Percentiles rank a stretch among this genome's conserved stretches.
Evolutionary conservation across 495 filamentous ascomycete species (phyloP).

Genomic region (Pyronema domesticum): DNA sequence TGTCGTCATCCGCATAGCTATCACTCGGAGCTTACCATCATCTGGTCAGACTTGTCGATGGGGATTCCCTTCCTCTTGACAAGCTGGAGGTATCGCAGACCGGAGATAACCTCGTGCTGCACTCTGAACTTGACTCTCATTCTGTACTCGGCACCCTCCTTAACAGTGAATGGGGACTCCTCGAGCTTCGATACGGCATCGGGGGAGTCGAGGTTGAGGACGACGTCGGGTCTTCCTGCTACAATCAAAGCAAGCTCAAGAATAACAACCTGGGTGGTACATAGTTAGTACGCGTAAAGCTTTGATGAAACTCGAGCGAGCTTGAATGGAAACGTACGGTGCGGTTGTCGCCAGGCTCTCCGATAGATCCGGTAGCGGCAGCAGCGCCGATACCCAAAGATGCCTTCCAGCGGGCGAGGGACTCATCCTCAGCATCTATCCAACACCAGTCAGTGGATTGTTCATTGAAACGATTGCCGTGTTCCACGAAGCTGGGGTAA

Average conservation of each 20-base stretch:
- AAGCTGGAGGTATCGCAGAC: slow-evolving; percentile 84
- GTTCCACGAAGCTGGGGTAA: slow-evolving; percentile 4
- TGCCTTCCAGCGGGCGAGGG: slow-evolving; percentile 89
- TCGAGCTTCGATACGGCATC: slow-evolving; percentile 55
- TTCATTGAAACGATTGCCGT: background rate
- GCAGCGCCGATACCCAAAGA: slow-evolving; percentile 66
- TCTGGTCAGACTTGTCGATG: slow-evolving; percentile 81
- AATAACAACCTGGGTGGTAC: slow-evolving; percentile 45
- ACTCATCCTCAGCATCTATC: slow-evolving; percentile 60
- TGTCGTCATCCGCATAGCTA: slow-evolving; percentile 21
- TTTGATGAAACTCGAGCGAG: slow-evolving; percentile 36
- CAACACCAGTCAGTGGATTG: too few species aligned
- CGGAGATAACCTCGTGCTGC: slow-evolving; percentile 83
- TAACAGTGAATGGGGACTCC: slow-evolving; percentile 84
- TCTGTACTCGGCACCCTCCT: slow-evolving; percentile 78
- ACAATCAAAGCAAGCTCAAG: slow-evolving; percentile 70
- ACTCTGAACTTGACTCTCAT: slow-evolving; percentile 90
- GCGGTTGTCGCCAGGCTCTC: slow-evolving; percentile 22
- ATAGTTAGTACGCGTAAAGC: slow-evolving; percentile 47
- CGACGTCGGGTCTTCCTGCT: slow-evolving; percentile 58
- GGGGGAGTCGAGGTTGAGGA: slow-evolving; percentile 55
- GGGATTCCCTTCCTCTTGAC: slow-evolving; percentile 73
- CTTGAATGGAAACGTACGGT: slow-evolving; percentile 9
- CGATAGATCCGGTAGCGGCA: slow-evolving; percentile 37
- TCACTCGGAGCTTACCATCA: slow-evolving; percentile 50